A percentile compares a stretch with the other conserved stretches of the same genome.
Evolutionary conservation across 352 stramenopile genomes (phyloP).

Genomic region (Hyaloperonospora brassicae): DNA sequence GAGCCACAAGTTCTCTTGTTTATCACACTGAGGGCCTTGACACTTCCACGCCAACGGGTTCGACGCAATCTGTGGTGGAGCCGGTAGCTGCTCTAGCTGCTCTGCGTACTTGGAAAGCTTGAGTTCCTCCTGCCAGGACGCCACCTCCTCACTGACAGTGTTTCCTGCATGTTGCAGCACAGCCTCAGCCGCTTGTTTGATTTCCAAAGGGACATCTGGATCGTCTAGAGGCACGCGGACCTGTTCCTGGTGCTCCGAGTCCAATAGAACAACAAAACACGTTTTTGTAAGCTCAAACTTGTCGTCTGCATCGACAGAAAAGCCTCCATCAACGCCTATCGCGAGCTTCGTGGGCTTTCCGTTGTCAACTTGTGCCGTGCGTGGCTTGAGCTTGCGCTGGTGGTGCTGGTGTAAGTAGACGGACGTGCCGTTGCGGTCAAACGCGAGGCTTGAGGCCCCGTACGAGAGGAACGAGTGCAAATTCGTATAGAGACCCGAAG

Average conservation of each 20-base stretch:
- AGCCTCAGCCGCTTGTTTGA: slow-evolving; percentile 51
- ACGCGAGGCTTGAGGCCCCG: slow-evolving; percentile 11
- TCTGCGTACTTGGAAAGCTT: slow-evolving; percentile 72
- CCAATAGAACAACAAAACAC: slow-evolving; percentile 72
- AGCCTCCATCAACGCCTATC: slow-evolving; percentile 93
- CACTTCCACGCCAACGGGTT: slow-evolving; percentile 76
- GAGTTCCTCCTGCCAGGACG: slow-evolving; percentile 78
- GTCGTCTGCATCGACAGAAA: slow-evolving; percentile 77
- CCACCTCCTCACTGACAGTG: slow-evolving; percentile 67
- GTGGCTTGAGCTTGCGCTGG: slow-evolving; percentile 29
- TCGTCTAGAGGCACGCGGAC: slow-evolving; percentile 28
- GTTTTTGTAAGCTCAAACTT: slow-evolving; percentile 85
- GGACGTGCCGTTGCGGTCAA: slow-evolving; percentile 17
- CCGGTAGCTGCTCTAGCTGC: slow-evolving; percentile 54
- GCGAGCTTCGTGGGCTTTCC: slow-evolving; percentile 86
- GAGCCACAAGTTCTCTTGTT: slow-evolving; percentile 98
- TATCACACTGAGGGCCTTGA: slow-evolving; percentile 89
- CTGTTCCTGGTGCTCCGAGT: slow-evolving; percentile 32
- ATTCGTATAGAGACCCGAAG: slow-evolving; percentile 86
- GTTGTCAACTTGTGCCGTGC: background rate
- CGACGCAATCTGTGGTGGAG: slow-evolving; percentile 54
- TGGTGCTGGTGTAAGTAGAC: slow-evolving; percentile 80
- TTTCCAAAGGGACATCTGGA: slow-evolving; percentile 30
- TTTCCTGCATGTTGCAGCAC: slow-evolving; percentile 72
- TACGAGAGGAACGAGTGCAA: slow-evolving; percentile 89